Conservation (phyloP, 2,329 filamentous ascomycete species). For the Chaetomium sp. region DNA sequence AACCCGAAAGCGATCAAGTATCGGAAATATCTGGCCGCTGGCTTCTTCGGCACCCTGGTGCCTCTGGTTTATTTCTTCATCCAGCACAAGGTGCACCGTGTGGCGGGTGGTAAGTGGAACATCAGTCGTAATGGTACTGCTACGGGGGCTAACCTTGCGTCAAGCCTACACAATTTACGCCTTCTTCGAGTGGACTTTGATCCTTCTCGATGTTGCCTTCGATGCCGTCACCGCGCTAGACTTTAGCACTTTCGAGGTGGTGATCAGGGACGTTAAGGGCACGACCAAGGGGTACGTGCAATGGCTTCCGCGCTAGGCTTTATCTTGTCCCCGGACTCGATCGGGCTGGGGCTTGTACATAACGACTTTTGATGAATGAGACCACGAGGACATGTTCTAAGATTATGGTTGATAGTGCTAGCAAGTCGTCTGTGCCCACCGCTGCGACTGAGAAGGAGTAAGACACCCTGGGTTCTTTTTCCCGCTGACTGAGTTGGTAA, state of each 20-base stretch:
- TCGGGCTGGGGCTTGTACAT: slow-evolving; percentile 18
- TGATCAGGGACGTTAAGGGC: slow-evolving; percentile 83
- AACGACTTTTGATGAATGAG: slow-evolving; percentile 26
- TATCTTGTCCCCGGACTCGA: slow-evolving; percentile 3
- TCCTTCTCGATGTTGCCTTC: slow-evolving; percentile 92
- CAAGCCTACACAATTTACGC: slow-evolving; percentile 94
- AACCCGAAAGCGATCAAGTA: slow-evolving; percentile 81
- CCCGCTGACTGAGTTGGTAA: neutral
- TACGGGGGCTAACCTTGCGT: slow-evolving; percentile 1
- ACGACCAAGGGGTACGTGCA: slow-evolving; percentile 96
- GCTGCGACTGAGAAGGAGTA: slow-evolving; percentile 67
- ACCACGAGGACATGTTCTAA: slow-evolving; percentile 35
- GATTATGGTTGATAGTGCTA: slow-evolving; percentile 37
- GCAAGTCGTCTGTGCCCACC: slow-evolving; percentile 39
- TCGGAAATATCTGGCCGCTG: slow-evolving; percentile 72
- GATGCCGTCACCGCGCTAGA: slow-evolving; percentile 91
- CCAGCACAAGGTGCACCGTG: slow-evolving; percentile 93
- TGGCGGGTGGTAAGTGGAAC: slow-evolving; percentile 68
- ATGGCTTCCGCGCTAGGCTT: slow-evolving; percentile 79
- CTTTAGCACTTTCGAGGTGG: slow-evolving; percentile 81
- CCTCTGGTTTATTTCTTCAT: slow-evolving; percentile 96
- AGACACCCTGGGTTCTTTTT: slow-evolving; percentile 30
- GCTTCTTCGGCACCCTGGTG: slow-evolving; percentile 86
- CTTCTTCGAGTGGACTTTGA: slow-evolving; percentile 95
- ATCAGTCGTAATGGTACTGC: neutral